Conservation (phyloP, 768 basidiomycete species). For the Boletus eberwhitei region DNA sequence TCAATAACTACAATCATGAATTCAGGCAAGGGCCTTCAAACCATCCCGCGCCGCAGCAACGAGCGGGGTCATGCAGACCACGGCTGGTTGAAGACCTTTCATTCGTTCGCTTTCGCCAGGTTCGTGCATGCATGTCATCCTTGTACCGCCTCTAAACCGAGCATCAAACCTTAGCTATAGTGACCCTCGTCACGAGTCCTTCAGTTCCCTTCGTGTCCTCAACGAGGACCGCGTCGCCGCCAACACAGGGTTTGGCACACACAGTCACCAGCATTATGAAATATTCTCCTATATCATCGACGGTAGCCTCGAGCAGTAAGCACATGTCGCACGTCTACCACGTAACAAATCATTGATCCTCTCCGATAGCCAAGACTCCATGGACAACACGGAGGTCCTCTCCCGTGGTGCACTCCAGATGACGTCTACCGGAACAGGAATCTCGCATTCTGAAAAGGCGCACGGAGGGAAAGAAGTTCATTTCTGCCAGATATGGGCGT, state of each 20-base stretch:
- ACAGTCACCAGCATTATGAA: constrained; percentile 81
- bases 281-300: constrained; percentile 87
- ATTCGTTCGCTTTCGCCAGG: constrained; percentile 77
- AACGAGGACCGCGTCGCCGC: constrained; percentile 89
- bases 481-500: constrained; percentile 71
- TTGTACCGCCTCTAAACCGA: constrained; percentile 18
- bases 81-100: constrained; percentile 85
- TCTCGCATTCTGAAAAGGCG: constrained; percentile 73
- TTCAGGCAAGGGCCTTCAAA: constrained; percentile 26
- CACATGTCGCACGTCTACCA: not conserved
- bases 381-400: constrained; percentile 88
- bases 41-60: constrained; percentile 54
- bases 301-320: constrained; percentile 81
- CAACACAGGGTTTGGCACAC: constrained; percentile 78
- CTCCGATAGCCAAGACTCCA: constrained; percentile 70
- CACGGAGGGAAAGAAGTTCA: constrained; percentile 48
- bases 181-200: constrained; percentile 53
- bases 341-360: not conserved
- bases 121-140: constrained; percentile 32
- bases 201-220: constrained; percentile 79
- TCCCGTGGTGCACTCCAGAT: constrained; percentile 88
- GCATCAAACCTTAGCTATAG: constrained; percentile 47
- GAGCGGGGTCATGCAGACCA: constrained; percentile 75
- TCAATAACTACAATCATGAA: constrained; percentile 12
- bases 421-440: constrained; percentile 90